Evolutionary conservation across 176 grass and related monocot species (phyloP), one percentile per base, ranked within the genome.

Genomic region (Coix lacrymajobi): DNA sequence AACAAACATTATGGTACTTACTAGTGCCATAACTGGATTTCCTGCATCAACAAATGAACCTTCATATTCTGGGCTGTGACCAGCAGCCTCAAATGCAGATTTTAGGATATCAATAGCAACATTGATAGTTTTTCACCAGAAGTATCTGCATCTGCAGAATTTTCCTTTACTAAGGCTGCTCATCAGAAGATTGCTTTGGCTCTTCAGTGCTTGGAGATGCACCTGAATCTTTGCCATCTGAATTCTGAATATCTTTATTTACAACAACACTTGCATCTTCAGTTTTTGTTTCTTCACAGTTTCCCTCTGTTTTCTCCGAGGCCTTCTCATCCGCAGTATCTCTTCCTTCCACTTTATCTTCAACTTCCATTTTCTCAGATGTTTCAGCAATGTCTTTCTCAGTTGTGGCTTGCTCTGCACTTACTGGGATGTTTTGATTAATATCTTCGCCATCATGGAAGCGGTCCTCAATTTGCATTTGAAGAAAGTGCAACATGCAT

Each of bases 401-500:
- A 49, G 46, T 51, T 26, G 62, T 75, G 79, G 71, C 61, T 74
- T 86, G 81, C 25, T 90, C 87, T 69, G 51, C 76, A 62, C 9
- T 82, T 65, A 69, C 86, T 41, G 62, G 78, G 36, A 76, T 83
- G 85, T 46, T 83, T 25, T 90, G 85, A 58, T 69, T 60, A 68
- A 69, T 39, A 80, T 92, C 87, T 83, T 90, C 82, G 20, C 44
- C 82, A 48, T 85, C 87, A 66, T 96, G 51, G 86, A 96, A 99
- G 20, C 81, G 87, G 72, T 99, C 97, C 58, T 99, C 89, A 38
- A 99, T 99, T 64, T 92, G 97, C 93, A 99, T 96, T 93, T 99
- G 91, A 87, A 99, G 93, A 85, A 99, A 99, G 77, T 99, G 91
- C 76, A 90, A 73, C 89, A 99, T 99, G 79, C 97, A 99, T 61